Base-by-base conservation (phyloP, 2,329 filamentous ascomycete species). In the Capronia epimyces region DNA sequence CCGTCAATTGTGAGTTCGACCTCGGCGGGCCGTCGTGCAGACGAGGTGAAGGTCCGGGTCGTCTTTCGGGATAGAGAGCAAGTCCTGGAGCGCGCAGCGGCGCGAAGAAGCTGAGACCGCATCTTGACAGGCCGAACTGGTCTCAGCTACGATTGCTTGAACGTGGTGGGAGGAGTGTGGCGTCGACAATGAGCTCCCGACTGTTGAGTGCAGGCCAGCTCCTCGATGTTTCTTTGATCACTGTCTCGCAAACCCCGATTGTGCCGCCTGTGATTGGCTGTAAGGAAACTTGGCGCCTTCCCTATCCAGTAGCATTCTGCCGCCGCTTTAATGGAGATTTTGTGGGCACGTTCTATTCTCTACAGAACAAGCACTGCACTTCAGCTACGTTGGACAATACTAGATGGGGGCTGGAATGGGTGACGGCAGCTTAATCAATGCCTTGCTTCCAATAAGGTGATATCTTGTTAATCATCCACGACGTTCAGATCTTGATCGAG, bases 1-100 rank as follows among this genome's bases (percentile, higher is more conserved):
- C 91, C 93, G 82, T 98, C 91, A 78, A 96, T 83, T 67, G 91
- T 98, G 72, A 98, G 82, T 80, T 96, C 89, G 67, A 98, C 90
- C 78, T 97, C 89, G 64, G 89, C 91, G 64, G 81, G 81, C 71
- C 89, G 82, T 73, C 80, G 81, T 67, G 80, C 73, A 62, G 87
- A 89, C 65, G 84, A 86, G 73, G 86, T 81, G 77, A 98, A 95
- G 66, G 86, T 76, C 75, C 89, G 83, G 70, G 82, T 78, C 72
- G 80, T 80, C 69, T 75, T 75, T 69, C 72, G 67, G 65, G 71
- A 70, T 62, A 73, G 67, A 62, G 73, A 69, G 66, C 71, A 71
- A 66, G 34, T 20, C 34, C 74, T 72, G 70, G 57, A 52, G 46
- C 76, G 78, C 69, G 74, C 75, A 67, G 80, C 73, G 69, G 79